Evolutionary conservation across 768 basidiomycete genomes (phyloP).

Genomic region (Mycena rosella): DNA sequence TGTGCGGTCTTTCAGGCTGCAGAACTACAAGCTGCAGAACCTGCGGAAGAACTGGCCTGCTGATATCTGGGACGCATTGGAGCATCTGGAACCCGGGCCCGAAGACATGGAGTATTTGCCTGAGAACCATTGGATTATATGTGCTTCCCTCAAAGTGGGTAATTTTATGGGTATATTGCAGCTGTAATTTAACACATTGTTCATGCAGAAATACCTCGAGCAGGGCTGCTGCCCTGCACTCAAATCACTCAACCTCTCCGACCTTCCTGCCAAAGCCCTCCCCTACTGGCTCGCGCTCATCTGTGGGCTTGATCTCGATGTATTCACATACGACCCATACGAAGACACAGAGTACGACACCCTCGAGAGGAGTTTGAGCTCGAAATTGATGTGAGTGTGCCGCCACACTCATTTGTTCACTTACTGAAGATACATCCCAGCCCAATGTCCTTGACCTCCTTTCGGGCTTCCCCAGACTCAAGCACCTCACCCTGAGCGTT

Average conservation of each 20-base stretch:
- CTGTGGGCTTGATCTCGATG: background rate
- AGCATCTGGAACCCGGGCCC: background rate
- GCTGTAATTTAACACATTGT: no score
- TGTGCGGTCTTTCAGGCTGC: background rate
- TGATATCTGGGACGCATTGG: constrained; percentile 5
- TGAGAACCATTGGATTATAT: background rate
- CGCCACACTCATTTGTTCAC: no score
- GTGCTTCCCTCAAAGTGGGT: background rate
- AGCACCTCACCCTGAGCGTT: no score
- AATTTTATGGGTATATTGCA: no score
- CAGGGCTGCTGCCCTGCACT: background rate
- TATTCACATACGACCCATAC: background rate
- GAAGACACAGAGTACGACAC: no score
- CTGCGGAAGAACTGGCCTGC: background rate
- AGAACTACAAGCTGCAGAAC: background rate
- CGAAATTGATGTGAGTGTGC: no score
- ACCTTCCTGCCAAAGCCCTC: background rate
- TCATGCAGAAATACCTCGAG: background rate
- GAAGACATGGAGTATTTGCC: background rate
- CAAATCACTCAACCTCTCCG: background rate
- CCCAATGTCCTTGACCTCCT: no score
- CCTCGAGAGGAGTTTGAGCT: no score
- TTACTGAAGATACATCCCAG: no score
- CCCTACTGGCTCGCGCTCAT: background rate
- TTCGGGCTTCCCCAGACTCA: no score